Conservation (phyloP, 1,284 basidiomycete species). For the Moesziomyces antarcticus region DNA sequence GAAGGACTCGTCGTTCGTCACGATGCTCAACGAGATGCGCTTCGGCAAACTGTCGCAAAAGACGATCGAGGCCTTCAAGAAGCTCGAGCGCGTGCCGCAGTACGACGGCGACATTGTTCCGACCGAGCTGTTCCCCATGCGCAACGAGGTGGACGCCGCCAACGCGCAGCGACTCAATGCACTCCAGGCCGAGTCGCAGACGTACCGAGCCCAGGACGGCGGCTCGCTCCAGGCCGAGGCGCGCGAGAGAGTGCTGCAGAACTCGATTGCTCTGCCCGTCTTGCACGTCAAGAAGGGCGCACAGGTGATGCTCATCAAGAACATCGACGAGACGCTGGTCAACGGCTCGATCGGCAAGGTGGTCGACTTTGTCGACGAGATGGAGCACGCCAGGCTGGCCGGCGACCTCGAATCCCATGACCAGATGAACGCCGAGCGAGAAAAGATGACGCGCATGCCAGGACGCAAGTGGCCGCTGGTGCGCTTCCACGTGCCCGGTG, state of each 20-base stretch:
- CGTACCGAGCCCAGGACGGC: slow-evolving; percentile 54
- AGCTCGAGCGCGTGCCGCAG: slow-evolving; percentile 44
- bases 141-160: slow-evolving; percentile 82
- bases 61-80: slow-evolving; percentile 51
- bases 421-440: slow-evolving; percentile 47
- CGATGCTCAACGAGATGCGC: slow-evolving; percentile 62
- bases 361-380: slow-evolving; percentile 58
- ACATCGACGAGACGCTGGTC: slow-evolving; percentile 78
- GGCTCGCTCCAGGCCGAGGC: slow-evolving; percentile 43
- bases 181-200: slow-evolving; percentile 40
- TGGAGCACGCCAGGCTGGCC: slow-evolving; percentile 49
- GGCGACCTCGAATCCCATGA: slow-evolving; percentile 54
- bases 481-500: slow-evolving; percentile 55
- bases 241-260: slow-evolving; percentile 48
- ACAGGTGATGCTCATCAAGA: slow-evolving; percentile 80
- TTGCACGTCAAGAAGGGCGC: slow-evolving; percentile 78
- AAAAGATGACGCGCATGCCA: slow-evolving; percentile 50
- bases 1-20: slow-evolving; percentile 70
- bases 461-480: slow-evolving; percentile 59
- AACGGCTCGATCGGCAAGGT: slow-evolving; percentile 85
- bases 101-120: slow-evolving; percentile 57
- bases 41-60: slow-evolving; percentile 51
- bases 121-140: slow-evolving; percentile 75
- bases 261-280: slow-evolving; percentile 58
- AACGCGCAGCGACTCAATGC: slow-evolving; percentile 75